A percentile compares a stretch with the other conserved stretches of the same genome.
Conservation (phyloP, 352 stramenopile species). For the Phytopythium vexans region DNA sequence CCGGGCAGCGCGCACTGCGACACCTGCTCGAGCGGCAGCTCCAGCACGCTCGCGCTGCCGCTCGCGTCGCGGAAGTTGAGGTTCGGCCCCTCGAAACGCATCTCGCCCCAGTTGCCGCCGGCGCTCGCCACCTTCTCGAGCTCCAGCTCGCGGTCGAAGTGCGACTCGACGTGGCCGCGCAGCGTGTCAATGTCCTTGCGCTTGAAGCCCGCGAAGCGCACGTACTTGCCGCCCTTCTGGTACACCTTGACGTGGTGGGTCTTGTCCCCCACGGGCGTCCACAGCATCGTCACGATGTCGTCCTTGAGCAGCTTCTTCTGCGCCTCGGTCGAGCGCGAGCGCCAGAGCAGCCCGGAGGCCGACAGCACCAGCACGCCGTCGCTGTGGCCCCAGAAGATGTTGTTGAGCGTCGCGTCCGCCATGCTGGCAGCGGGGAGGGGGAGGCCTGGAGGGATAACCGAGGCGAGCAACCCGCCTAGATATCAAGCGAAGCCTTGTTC, state of each 20-base stretch:
- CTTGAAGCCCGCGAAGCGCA: conserved; percentile 83
- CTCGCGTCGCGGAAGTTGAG: conserved; percentile 75
- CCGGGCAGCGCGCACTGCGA: conserved; percentile 91
- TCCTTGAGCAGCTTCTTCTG: conserved; percentile 87
- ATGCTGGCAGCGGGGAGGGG: conserved; percentile 15
- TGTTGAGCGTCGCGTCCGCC: conserved; percentile 79
- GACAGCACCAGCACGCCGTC: conserved; percentile 78
- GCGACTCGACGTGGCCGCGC: conserved; percentile 60
- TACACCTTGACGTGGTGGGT: conserved; percentile 85
- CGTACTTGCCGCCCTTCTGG: conserved; percentile 80
- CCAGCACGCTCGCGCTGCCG: conserved; percentile 65
- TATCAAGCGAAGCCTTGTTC: not conserved
- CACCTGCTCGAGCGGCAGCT: conserved; percentile 73
- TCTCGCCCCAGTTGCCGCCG: conserved; percentile 93
- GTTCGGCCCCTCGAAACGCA: conserved; percentile 90
- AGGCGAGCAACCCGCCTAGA: not conserved
- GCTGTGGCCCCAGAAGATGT: conserved; percentile 86
- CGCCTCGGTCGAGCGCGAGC: conserved; percentile 68
- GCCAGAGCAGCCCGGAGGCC: conserved; percentile 67
- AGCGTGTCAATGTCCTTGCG: conserved; percentile 58
- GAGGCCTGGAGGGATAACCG: too few relatives aligned
- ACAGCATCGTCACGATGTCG: conserved; percentile 86
- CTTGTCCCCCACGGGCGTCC: conserved; percentile 74
- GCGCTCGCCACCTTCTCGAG: conserved; percentile 85
- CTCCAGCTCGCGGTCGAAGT: conserved; percentile 89